Percentiles rank a stretch among this genome's conserved stretches.
Evolutionary conservation across 1,284 basidiomycete genomes (phyloP).

Genomic region (Malassezia cuniculi): DNA sequence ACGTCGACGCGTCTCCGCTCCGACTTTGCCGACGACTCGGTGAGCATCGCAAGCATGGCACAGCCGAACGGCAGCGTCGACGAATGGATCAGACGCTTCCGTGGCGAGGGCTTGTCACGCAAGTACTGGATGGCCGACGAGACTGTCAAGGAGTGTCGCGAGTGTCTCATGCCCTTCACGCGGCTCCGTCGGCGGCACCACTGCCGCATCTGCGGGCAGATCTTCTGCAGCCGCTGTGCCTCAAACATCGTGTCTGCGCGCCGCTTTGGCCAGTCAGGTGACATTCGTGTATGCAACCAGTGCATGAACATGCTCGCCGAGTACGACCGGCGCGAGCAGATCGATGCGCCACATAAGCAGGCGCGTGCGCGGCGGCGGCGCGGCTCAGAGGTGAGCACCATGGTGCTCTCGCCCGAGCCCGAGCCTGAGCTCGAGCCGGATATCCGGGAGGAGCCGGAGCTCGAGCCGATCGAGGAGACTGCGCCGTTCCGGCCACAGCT

Average conservation of each 20-base stretch:
- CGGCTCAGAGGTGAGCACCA: not conserved
- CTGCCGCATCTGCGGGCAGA: constrained; percentile 43
- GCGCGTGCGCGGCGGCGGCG: not conserved
- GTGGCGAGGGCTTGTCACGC: constrained; percentile 34
- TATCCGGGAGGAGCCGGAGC: not conserved
- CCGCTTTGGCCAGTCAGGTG: constrained; percentile 83
- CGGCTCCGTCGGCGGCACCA: constrained; percentile 41
- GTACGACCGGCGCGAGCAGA: constrained; percentile 42
- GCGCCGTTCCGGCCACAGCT: constrained; percentile 7
- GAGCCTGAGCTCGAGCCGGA: not conserved
- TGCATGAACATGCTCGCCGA: constrained; percentile 81
- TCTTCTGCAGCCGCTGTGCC: constrained; percentile 54
- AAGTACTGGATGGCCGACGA: constrained; percentile 55
- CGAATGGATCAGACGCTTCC: constrained; percentile 29
- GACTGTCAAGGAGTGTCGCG: constrained; percentile 63
- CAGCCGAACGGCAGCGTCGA: constrained; percentile 31
- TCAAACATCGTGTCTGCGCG: constrained; percentile 92
- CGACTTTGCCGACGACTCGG: constrained; percentile 23
- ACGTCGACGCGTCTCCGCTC: constrained; percentile 22
- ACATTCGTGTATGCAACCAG: constrained; percentile 83
- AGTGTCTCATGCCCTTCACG: constrained; percentile 38
- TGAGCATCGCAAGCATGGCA: constrained; percentile 6
- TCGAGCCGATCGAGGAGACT: not conserved
- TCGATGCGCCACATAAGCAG: constrained; percentile 1
- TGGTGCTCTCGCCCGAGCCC: not conserved